Base-by-base conservation (phyloP, 768 basidiomycete species). In the Xanthoconium stramineum region DNA sequence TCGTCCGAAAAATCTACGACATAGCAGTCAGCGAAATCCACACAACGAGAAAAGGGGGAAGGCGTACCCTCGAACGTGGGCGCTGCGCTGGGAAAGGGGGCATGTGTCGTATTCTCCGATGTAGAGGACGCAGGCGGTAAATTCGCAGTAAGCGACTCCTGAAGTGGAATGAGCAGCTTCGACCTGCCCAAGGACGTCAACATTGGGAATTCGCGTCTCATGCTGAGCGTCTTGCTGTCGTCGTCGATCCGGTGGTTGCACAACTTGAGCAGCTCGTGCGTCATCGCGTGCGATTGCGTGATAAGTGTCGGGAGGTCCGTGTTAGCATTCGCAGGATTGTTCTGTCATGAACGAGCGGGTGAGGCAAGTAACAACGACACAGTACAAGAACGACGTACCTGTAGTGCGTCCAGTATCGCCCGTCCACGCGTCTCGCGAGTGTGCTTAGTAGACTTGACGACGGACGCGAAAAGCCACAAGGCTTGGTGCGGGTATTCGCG, bases 391-490 rank as follows among this genome's bases (percentile, higher is more conserved):
- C 46, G 37, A 55, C 76, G 20, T 57, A 91, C 90, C 67, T 76
- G 78, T 17, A 91, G 75, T 59, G 79, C 76, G 20, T 81, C 74
- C 43, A 88, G 68, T 50, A 89, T 86, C 24, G 65, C 60, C 43
- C 68, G 75, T 46, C 90, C 94, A 57, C 90, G 80, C 37, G 72
- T 61, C 53, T 79, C 76, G 39, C 95, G 80, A 38, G 78, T 78
- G 0, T 63, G 5, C 57, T 89, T 88, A 33, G 83, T 91, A 1
- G 95, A 97, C 70, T 94, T 91, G 43, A 89, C 82, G 11, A 92
- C 91, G 2, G 92, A 88, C 0, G 86, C 84, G 66, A 96, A 95
- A 9, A 94, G 80, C 97, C 97, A 99, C 29, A 98, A 75, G 0
- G 89, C 87, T 72, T 98, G 97, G 43, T 86, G 85, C 12, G 97